A percentile compares a stretch with the other conserved stretches of the same genome.
phyloP scores from a whole-genome alignment of 2,329 filamentous ascomycete genomes.

The Phaeomoniella chlamydospora region DNA sequence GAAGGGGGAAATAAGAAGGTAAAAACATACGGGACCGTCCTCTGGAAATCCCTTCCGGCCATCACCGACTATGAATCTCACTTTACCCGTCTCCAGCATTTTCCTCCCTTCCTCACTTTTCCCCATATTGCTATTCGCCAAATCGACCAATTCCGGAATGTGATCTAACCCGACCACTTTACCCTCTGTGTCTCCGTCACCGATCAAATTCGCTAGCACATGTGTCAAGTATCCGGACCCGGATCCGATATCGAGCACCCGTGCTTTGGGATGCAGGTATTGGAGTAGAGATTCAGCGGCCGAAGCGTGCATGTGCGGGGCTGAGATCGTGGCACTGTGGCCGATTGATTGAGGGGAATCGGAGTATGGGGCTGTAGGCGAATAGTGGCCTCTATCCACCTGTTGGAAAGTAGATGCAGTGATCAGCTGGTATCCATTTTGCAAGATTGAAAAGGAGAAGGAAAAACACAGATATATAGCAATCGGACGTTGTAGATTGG shows the following conservation, averaged over 20 bases:
- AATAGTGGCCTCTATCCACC: constrained; percentile 83
- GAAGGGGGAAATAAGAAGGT: too few species aligned
- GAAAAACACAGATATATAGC: too few species aligned
- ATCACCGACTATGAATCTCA: constrained; percentile 63
- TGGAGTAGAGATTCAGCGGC: constrained; percentile 49
- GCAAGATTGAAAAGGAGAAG: constrained; percentile 5
- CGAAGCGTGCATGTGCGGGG: constrained; percentile 58
- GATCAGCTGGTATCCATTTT: constrained; percentile 1
- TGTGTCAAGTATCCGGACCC: constrained; percentile 79
- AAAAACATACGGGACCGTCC: constrained; percentile 25
- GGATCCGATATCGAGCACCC: constrained; percentile 60
- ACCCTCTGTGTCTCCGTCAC: constrained; percentile 21
- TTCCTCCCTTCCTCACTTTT: constrained; percentile 44
- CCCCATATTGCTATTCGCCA: constrained; percentile 51
- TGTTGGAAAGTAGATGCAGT: too few species aligned
- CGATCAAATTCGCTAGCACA: constrained; percentile 66
- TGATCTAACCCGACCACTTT: constrained; percentile 62
- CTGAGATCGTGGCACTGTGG: constrained; percentile 53
- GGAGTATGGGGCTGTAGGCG: constrained; percentile 55
- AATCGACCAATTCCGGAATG: constrained; percentile 46
- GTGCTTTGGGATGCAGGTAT: constrained; percentile 35
- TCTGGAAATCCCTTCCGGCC: constrained; percentile 52
- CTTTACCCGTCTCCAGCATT: constrained; percentile 49
- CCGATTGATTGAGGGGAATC: constrained; percentile 59
- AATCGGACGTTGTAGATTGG: too few species aligned